phyloP scores from a whole-genome alignment of 139 green algal species.

The Chlamydomonas urium region DNA sequence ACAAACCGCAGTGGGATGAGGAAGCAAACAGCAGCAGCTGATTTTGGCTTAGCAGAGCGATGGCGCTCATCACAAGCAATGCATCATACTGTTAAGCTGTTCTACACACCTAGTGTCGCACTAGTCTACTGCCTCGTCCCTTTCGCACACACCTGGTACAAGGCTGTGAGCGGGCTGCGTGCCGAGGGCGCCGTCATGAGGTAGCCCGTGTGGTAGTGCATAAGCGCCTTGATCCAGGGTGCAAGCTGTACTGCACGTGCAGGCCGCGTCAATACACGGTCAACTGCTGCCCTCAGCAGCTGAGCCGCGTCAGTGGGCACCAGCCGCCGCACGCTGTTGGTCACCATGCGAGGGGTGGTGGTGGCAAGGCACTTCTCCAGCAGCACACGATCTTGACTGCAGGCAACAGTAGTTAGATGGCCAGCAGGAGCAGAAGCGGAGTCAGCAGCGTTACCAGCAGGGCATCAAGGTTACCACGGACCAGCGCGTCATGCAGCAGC shows the following conservation, averaged over 20 bases:
- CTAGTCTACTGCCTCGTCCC: too few species aligned
- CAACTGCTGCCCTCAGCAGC: slow-evolving; percentile 52
- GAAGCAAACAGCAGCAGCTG: not conserved
- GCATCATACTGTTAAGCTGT: not conserved
- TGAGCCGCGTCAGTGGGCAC: slow-evolving; percentile 44
- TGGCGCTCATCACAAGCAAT: not conserved
- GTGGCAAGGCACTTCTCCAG: slow-evolving; percentile 59
- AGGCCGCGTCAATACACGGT: slow-evolving; percentile 54
- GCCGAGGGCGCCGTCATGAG: slow-evolving; percentile 56
- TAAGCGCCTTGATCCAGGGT: slow-evolving; percentile 59
- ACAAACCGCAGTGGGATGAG: not conserved
- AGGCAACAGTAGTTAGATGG: too few species aligned
- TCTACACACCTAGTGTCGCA: not conserved
- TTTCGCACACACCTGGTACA: slow-evolving; percentile 26
- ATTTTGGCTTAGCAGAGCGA: not conserved
- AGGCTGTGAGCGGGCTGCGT: slow-evolving; percentile 16
- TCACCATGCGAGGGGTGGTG: slow-evolving; percentile 39
- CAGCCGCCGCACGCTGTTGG: slow-evolving; percentile 59
- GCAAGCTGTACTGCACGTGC: slow-evolving; percentile 53
- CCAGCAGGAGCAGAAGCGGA: too few species aligned
- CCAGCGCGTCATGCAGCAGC: too few species aligned
- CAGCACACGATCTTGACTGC: slow-evolving; percentile 51
- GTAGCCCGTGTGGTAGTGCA: slow-evolving; percentile 69
- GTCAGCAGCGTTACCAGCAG: too few species aligned
- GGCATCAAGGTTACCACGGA: too few species aligned